These are phyloP conservation scores for Kandelia obovata DNA, from an alignment of 345 rosid species.

Conservation along the genomic window DNA sequence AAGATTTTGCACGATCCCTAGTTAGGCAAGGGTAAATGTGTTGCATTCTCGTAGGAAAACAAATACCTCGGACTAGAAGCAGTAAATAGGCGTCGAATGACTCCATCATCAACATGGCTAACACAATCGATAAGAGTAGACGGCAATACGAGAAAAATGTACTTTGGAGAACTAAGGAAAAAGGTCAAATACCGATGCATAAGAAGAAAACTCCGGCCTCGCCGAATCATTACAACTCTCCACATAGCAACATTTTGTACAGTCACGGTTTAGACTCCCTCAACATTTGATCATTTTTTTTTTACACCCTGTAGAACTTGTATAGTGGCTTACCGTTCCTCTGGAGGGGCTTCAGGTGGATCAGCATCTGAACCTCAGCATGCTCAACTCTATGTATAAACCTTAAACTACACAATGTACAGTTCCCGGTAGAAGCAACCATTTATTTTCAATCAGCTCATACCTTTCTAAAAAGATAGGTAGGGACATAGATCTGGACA, in stretches of 20 bases:
- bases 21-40: too few relatives aligned
- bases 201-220: constrained; percentile 29
- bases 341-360: constrained; percentile 32
- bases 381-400: constrained; percentile 47
- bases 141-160: constrained; percentile 20
- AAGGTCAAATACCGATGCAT: constrained; percentile 38
- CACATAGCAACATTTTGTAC: constrained; percentile 48
- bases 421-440: constrained; percentile 48
- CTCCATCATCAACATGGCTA: too few relatives aligned
- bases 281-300: constrained; percentile 23
- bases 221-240: constrained; percentile 56
- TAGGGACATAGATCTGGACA: constrained; percentile 26
- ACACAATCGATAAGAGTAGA: neutral
- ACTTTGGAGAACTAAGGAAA: constrained; percentile 5
- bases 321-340: constrained; percentile 28
- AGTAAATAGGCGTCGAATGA: too few relatives aligned
- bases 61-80: too few relatives aligned
- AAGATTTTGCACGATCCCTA: too few relatives aligned
- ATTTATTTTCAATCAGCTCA: constrained; percentile 47
- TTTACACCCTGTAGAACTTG: constrained; percentile 52
- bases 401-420: constrained; percentile 75
- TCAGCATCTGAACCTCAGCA: constrained; percentile 40
- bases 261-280: constrained; percentile 40
- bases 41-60: too few relatives aligned
- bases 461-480: constrained; percentile 36